phyloP scores from a whole-genome alignment of 352 stramenopile genomes.

The Pythium dissotocum region DNA sequence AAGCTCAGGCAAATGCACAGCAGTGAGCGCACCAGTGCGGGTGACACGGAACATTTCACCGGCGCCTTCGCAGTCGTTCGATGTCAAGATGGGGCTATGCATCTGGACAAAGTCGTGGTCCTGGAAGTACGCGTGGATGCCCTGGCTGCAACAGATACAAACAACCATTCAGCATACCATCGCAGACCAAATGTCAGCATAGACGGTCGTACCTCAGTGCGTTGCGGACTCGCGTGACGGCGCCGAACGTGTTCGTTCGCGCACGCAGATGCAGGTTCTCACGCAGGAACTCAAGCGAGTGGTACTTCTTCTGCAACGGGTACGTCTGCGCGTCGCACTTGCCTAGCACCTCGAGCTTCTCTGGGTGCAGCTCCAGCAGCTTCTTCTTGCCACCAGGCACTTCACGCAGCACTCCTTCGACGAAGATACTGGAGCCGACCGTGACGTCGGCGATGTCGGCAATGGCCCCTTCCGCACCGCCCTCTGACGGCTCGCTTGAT shows the following conservation, averaged over 20 bases:
- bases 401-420: constrained; percentile 87
- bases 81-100: constrained; percentile 96
- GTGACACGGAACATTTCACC: constrained; percentile 97
- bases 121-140: constrained; percentile 75
- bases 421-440: constrained; percentile 92
- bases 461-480: constrained; percentile 19
- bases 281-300: constrained; percentile 97
- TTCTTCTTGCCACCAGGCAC: constrained; percentile 89
- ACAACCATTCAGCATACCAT: not conserved
- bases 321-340: constrained; percentile 92
- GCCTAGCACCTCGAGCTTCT: constrained; percentile 86
- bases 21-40: constrained; percentile 50
- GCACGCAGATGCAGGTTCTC: constrained; percentile 96
- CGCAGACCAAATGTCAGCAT: not conserved
- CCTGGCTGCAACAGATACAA: constrained; percentile 38
- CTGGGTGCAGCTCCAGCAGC: constrained; percentile 91
- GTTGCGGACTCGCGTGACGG: constrained; percentile 94
- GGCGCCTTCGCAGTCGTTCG: constrained; percentile 97
- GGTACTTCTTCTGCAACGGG: constrained; percentile 98
- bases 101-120: constrained; percentile 76
- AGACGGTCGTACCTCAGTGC: constrained; percentile 56
- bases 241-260: constrained; percentile 96
- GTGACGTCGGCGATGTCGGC: constrained; percentile 87
- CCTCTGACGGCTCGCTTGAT: constrained; percentile 40
- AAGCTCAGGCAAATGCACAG: constrained; percentile 9